Evolutionary conservation across 2,329 filamentous ascomycete genomes (phyloP), one percentile per base, ranked within the genome.

Genomic region (Chrysoporthe cubensis): DNA sequence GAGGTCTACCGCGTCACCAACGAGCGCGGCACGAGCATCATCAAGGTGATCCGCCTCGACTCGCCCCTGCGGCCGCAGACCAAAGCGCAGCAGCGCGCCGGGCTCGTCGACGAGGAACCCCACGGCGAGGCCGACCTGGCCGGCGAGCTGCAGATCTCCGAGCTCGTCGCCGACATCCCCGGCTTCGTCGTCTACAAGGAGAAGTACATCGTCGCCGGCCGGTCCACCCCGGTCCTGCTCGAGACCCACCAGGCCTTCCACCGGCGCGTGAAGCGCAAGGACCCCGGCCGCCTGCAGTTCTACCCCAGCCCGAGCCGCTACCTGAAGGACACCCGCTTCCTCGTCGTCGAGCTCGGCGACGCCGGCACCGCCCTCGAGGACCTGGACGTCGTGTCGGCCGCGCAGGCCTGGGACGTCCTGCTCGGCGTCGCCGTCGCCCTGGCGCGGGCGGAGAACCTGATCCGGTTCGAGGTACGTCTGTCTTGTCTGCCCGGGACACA

Each of bases 111-210:
- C 69, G 87, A 89, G 72, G 83, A 87, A 71, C 85, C 87, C 0
- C 87, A 87, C 67, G 77, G 79, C 2, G 84, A 86, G 68, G 80
- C 81, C 1, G 85, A 87, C 72, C 79, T 90, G 42, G 77, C 83
- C 2, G 87, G 87, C 34, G 88, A 90, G 73, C 79, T 90, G 32
- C 80, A 83, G 61, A 89, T 90, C 58, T 90, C 88, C 2, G 87
- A 90, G 74, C 86, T 84, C 79, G 78, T 90, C 21, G 86, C 88
- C 21, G 87, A 88, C 69, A 85, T 90, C 14, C 87, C 88, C 0
- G 88, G 88, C 0, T 90, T 90, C 69, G 87, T 90, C 43, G 81
- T 88, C 21, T 90, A 90, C 79, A 90, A 90, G 75, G 87, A 89
- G 74, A 81, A 85, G 8, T 88, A 89, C 67, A 77, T 90, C 42